These are phyloP conservation scores for Ogataea nonfermentans DNA, from an alignment of 805 yeast genomes.

Conservation along the genomic window DNA sequence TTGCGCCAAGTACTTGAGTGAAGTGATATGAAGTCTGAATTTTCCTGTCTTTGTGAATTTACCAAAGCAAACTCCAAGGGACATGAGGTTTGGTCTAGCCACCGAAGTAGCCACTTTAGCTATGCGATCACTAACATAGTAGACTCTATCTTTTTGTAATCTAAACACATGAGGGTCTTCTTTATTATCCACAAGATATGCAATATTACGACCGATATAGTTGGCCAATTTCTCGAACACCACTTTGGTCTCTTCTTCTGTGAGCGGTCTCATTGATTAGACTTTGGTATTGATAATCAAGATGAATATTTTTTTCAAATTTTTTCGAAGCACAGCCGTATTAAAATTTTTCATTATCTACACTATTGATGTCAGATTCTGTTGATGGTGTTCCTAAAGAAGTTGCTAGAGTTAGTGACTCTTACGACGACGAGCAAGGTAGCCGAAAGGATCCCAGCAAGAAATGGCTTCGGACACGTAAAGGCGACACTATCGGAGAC, in stretches of 20 bases:
- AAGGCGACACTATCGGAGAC: conserved; percentile 28
- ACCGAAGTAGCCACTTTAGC: conserved; percentile 89
- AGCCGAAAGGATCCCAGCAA: conserved; percentile 16
- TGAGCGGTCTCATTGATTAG: conserved; percentile 76
- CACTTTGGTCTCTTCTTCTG: conserved; percentile 95
- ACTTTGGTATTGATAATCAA: neutral
- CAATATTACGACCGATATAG: conserved; percentile 94
- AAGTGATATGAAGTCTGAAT: conserved; percentile 92
- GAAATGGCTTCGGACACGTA: conserved; percentile 28
- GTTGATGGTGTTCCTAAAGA: conserved; percentile 9
- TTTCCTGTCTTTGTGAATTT: conserved; percentile 97
- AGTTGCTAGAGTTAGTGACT: conserved; percentile 7
- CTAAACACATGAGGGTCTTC: conserved; percentile 93
- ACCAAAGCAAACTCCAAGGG: conserved; percentile 90
- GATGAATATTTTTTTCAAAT: conserved; percentile 7
- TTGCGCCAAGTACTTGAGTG: conserved; percentile 76
- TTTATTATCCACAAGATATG: conserved; percentile 78
- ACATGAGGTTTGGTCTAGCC: conserved; percentile 86
- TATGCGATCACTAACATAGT: conserved; percentile 79
- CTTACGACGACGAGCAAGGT: conserved; percentile 12
- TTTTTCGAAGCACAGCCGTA: conserved; percentile 10
- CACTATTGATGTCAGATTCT: conserved; percentile 4
- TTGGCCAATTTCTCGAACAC: conserved; percentile 95
- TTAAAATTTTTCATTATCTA: conserved; percentile 10
- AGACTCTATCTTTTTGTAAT: conserved; percentile 93